phyloP scores from a whole-genome alignment of 106 monocot species.

The Posidonia australis region DNA sequence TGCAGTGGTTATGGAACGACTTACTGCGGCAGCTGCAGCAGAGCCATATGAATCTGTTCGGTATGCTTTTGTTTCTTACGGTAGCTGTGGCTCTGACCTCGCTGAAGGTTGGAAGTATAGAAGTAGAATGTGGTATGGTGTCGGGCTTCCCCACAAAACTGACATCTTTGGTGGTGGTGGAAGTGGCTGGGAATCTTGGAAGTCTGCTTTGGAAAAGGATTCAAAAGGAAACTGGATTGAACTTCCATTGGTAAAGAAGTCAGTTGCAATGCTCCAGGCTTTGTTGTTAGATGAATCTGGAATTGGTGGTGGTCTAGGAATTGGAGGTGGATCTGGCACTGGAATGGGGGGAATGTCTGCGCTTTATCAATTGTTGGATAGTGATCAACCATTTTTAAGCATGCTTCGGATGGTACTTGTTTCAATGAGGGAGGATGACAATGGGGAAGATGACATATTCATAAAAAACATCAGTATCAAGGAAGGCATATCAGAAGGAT shows the following conservation, averaged over 20 bases:
- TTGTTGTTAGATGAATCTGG: conserved; percentile 88
- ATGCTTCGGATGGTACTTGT: conserved; percentile 90
- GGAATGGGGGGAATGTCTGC: conserved; percentile 78
- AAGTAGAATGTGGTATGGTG: conserved; percentile 92
- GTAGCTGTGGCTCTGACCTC: conserved; percentile 73
- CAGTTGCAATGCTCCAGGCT: conserved; percentile 76
- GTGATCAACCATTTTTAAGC: conserved; percentile 95
- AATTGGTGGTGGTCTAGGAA: conserved; percentile 70
- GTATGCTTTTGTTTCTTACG: conserved; percentile 90
- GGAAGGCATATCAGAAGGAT: conserved; percentile 58
- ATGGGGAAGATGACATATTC: conserved; percentile 63
- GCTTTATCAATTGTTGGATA: conserved; percentile 84
- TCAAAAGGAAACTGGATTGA: conserved; percentile 80
- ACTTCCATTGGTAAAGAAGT: conserved; percentile 81
- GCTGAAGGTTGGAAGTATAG: conserved; percentile 81
- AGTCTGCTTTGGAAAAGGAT: conserved; percentile 63
- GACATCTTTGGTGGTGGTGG: conserved; percentile 71
- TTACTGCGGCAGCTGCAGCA: conserved; percentile 94
- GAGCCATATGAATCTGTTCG: conserved; percentile 98
- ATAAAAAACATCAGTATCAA: conserved; percentile 52
- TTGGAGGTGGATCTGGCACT: conserved; percentile 88
- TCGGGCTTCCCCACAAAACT: conserved; percentile 53
- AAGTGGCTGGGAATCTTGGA: conserved; percentile 86
- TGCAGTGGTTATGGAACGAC: conserved; percentile 88
- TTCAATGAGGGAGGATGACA: conserved; percentile 89